phyloP scores from a whole-genome alignment of 768 basidiomycete genomes.

The Crepidotus variabilis region DNA sequence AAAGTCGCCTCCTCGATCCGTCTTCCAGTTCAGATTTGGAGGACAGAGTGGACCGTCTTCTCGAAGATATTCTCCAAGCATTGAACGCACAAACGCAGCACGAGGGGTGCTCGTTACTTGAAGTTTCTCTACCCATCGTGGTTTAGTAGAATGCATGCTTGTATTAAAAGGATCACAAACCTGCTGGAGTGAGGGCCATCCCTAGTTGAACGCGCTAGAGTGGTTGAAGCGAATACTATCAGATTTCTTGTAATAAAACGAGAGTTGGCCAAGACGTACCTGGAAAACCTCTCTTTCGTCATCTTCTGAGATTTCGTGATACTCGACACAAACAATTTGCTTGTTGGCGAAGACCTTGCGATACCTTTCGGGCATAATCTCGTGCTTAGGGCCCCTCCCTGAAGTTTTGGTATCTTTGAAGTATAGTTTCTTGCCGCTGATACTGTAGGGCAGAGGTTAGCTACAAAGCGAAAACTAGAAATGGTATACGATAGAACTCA shows the following conservation, averaged over 20 bases:
- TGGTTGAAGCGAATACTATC: neutral
- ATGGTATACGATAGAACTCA: conserved; percentile 24
- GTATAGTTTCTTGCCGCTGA: conserved; percentile 50
- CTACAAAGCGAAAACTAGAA: neutral
- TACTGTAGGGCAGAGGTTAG: conserved; percentile 2
- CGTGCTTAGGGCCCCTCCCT: conserved; percentile 11
- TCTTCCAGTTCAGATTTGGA: conserved; percentile 45
- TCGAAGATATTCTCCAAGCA: conserved; percentile 45
- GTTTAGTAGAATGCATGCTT: neutral
- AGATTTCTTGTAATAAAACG: no score
- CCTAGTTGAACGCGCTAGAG: conserved; percentile 71
- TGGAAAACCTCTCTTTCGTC: conserved; percentile 73
- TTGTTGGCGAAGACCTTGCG: conserved; percentile 63
- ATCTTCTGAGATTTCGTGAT: conserved; percentile 49
- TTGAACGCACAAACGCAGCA: conserved; percentile 52
- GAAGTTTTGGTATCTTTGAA: conserved; percentile 32
- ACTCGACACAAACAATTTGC: conserved; percentile 81
- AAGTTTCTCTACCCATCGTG: conserved; percentile 48
- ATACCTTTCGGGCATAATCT: conserved; percentile 50
- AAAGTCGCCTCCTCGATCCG: conserved; percentile 50
- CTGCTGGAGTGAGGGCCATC: conserved; percentile 71
- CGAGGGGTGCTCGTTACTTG: conserved; percentile 61
- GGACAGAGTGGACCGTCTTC: conserved; percentile 31
- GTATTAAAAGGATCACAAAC: conserved; percentile 24
- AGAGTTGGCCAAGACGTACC: conserved; percentile 30